A percentile compares a stretch with the other conserved stretches of the same genome.
These are phyloP conservation scores for Dactylis glomerata DNA, from an alignment of 176 grass and related monocot species.

Conservation along the genomic window DNA sequence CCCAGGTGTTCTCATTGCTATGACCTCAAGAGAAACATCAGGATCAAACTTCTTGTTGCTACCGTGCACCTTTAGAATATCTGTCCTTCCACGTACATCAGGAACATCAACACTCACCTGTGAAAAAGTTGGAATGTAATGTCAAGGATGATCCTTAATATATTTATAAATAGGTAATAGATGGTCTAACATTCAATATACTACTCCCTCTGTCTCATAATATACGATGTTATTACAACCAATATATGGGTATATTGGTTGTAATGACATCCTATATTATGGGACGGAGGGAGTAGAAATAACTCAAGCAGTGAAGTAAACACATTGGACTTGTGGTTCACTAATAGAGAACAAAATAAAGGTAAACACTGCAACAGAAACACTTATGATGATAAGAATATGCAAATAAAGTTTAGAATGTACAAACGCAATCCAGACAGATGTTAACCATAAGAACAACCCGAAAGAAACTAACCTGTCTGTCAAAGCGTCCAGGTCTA, in stretches of 20 bases:
- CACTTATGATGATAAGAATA: background rate
- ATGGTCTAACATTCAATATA: background rate
- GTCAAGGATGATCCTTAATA: background rate
- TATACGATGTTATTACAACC: too few species aligned
- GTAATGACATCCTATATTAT: too few species aligned
- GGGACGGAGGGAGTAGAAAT: too few species aligned
- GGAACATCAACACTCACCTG: slow-evolving; percentile 96
- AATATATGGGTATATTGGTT: too few species aligned
- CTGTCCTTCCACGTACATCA: slow-evolving; percentile 93
- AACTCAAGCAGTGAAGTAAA: background rate
- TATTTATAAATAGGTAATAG: slow-evolving; percentile 7
- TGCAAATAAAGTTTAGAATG: background rate
- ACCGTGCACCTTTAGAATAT: slow-evolving; percentile 94
- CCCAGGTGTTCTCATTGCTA: slow-evolving; percentile 98
- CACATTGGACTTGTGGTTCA: background rate
- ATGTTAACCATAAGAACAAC: background rate
- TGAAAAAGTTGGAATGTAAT: slow-evolving; percentile 18
- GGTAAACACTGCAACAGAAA: background rate
- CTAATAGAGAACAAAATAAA: background rate
- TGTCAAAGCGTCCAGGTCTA: slow-evolving; percentile 95
- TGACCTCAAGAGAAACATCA: slow-evolving; percentile 94
- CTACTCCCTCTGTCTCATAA: too few species aligned
- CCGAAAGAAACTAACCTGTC: slow-evolving; percentile 69
- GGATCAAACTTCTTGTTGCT: slow-evolving; percentile 92
- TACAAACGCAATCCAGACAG: slow-evolving; percentile 6